A percentile compares a stretch with the other conserved stretches of the same genome.
Conservation (phyloP, 495 filamentous ascomycete genomes). For the Penicillium paxilli region DNA sequence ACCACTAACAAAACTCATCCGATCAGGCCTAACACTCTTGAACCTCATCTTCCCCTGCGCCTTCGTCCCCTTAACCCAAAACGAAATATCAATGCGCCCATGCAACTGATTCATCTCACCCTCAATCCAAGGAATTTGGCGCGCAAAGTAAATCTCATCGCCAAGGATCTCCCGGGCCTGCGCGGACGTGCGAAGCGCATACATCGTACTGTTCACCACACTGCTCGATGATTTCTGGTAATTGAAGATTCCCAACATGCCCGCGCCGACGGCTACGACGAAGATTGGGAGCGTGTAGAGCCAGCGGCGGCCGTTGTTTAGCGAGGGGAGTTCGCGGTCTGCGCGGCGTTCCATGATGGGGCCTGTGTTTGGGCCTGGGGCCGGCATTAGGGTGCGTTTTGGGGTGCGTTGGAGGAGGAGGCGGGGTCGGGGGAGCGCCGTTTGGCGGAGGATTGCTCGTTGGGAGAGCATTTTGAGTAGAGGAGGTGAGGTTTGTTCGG, state of each 20-base stretch:
- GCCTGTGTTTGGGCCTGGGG: slow-evolving; percentile 52
- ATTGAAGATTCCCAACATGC: slow-evolving; percentile 89
- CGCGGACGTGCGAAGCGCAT: slow-evolving; percentile 80
- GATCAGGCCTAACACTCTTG: slow-evolving; percentile 67
- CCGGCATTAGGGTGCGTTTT: slow-evolving; percentile 49
- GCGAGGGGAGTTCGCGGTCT: slow-evolving; percentile 73
- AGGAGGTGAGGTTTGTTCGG: background rate
- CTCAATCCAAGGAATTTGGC: slow-evolving; percentile 88
- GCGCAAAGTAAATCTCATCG: slow-evolving; percentile 89
- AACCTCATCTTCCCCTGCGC: slow-evolving; percentile 75
- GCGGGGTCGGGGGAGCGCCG: slow-evolving; percentile 7
- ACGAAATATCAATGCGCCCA: slow-evolving; percentile 84
- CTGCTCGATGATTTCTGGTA: slow-evolving; percentile 89
- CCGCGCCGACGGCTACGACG: slow-evolving; percentile 56
- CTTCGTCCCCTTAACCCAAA: slow-evolving; percentile 83
- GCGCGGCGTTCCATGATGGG: slow-evolving; percentile 77
- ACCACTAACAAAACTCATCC: slow-evolving; percentile 66
- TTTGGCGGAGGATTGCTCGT: slow-evolving; percentile 13
- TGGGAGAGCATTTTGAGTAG: slow-evolving; percentile 13
- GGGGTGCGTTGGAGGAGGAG: slow-evolving; percentile 37
- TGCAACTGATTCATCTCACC: slow-evolving; percentile 94
- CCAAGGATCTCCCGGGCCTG: slow-evolving; percentile 75
- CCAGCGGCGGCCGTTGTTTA: slow-evolving; percentile 44
- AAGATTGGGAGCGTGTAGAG: slow-evolving; percentile 59
- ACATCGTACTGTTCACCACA: slow-evolving; percentile 81